Evolutionary conservation across 192 early-diverging fungal species (phyloP).

Genomic region (Lobosporangium transversale): DNA sequence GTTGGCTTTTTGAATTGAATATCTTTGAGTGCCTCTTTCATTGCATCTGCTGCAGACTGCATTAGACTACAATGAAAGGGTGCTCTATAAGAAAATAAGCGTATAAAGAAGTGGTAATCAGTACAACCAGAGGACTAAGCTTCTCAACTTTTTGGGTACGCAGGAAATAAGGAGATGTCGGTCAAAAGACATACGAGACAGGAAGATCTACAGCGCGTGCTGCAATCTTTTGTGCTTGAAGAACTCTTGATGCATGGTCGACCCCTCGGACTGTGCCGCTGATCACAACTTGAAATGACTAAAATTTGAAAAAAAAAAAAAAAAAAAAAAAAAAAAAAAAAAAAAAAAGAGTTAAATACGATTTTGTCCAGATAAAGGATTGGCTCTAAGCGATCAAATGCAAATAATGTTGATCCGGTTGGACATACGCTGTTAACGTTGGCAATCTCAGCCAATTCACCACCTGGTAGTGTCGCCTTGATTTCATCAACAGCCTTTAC

Average conservation of each 20-base stretch:
- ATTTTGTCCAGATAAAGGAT: conserved; percentile 75
- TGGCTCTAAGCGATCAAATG: conserved; percentile 46
- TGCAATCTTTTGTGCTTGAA: conserved; percentile 85
- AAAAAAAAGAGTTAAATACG: too few relatives aligned
- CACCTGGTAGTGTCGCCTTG: conserved; percentile 64
- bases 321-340: too few relatives aligned
- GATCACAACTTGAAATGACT: conserved; percentile 86
- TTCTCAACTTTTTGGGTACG: too few relatives aligned
- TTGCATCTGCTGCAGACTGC: conserved; percentile 82
- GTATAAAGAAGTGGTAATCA: neutral
- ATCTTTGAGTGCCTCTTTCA: conserved; percentile 76
- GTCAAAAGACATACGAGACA: conserved; percentile 86
- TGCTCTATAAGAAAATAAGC: conserved; percentile 57
- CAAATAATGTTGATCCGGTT: neutral
- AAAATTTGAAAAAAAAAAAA: too few relatives aligned
- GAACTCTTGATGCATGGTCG: conserved; percentile 79
- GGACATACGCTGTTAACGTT: conserved; percentile 47
- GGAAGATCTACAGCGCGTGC: conserved; percentile 89
- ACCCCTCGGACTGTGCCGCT: conserved; percentile 90
- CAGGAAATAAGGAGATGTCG: too few relatives aligned
- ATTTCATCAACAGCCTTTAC: conserved; percentile 74
- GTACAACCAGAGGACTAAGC: too few relatives aligned
- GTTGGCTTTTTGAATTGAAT: conserved; percentile 77
- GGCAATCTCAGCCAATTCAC: conserved; percentile 85
- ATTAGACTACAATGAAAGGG: conserved; percentile 97